phyloP scores from a whole-genome alignment of 2,329 filamentous ascomycete genomes.

The Paecilomyces niveus region DNA sequence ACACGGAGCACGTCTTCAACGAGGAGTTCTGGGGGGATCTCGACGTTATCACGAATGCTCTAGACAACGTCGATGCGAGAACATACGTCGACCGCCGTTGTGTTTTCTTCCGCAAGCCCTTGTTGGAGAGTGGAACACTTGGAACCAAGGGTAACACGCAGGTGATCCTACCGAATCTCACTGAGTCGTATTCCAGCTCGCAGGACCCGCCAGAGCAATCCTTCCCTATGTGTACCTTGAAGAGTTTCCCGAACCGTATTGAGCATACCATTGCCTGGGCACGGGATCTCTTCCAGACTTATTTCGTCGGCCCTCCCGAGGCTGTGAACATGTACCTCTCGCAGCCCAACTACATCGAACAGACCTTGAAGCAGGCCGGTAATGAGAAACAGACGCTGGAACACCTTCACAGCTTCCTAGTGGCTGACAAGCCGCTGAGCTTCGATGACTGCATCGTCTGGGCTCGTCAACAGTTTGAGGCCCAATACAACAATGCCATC shows the following conservation, averaged over 20 bases:
- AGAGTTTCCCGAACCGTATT: slow-evolving; percentile 96
- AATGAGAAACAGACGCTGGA: slow-evolving; percentile 93
- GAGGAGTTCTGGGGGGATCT: slow-evolving; percentile 83
- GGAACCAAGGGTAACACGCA: slow-evolving; percentile 99
- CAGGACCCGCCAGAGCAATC: slow-evolving; percentile 97
- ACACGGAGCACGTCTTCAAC: slow-evolving; percentile 91
- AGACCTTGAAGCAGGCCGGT: slow-evolving; percentile 82
- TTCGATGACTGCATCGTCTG: slow-evolving; percentile 97
- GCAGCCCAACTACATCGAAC: slow-evolving; percentile 82
- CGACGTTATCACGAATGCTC: slow-evolving; percentile 90
- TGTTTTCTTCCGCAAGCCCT: slow-evolving; percentile 95
- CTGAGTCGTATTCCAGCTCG: slow-evolving; percentile 94
- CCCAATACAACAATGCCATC: slow-evolving; percentile 94
- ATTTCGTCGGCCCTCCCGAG: slow-evolving; percentile 88
- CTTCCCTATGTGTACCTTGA: slow-evolving; percentile 96
- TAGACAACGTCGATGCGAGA: slow-evolving; percentile 95
- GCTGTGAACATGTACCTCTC: slow-evolving; percentile 90
- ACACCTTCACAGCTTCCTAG: slow-evolving; percentile 80
- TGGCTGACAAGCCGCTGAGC: slow-evolving; percentile 80
- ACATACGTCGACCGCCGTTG: slow-evolving; percentile 95
- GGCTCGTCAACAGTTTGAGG: slow-evolving; percentile 90
- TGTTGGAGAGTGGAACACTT: slow-evolving; percentile 95
- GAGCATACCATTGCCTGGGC: slow-evolving; percentile 99
- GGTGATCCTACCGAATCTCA: slow-evolving; percentile 82
- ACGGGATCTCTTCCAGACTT: slow-evolving; percentile 88